phyloP scores from a whole-genome alignment of 345 rosid genomes.

The Citrus maxima region DNA sequence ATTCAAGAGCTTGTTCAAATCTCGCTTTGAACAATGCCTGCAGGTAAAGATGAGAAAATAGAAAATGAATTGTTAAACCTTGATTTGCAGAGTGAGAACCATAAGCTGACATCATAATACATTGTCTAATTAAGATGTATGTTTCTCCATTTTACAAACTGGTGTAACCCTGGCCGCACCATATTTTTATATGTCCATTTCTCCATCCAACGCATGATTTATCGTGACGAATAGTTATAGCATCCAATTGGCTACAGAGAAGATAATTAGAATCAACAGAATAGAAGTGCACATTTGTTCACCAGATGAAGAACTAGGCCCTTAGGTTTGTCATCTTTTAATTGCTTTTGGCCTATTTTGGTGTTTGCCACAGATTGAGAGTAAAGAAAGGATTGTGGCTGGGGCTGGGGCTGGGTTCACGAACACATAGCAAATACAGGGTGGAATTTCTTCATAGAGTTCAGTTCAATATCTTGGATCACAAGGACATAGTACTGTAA shows the following conservation, averaged over 20 bases:
- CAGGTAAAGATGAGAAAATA: slow-evolving; percentile 18
- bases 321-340: neutral
- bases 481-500: neutral
- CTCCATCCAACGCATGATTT: neutral
- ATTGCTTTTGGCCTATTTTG: neutral
- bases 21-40: slow-evolving; percentile 98
- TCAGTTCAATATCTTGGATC: neutral
- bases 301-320: neutral
- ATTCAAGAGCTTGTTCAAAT: slow-evolving; percentile 98
- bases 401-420: neutral
- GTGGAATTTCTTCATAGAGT: neutral
- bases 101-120: neutral
- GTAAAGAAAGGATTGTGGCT: neutral
- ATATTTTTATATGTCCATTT: neutral
- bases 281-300: neutral
- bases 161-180: neutral
- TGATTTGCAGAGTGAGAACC: neutral
- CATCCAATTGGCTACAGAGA: neutral
- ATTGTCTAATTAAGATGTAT: neutral
- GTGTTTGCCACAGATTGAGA: neutral
- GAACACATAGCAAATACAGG: neutral
- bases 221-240: neutral
- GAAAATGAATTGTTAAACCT: slow-evolving; percentile 1
- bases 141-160: neutral
- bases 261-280: neutral